Percentiles rank a stretch among this genome's conserved stretches.
phyloP scores from a whole-genome alignment of 495 filamentous ascomycete species.

The Penicillium bialowiezense region DNA sequence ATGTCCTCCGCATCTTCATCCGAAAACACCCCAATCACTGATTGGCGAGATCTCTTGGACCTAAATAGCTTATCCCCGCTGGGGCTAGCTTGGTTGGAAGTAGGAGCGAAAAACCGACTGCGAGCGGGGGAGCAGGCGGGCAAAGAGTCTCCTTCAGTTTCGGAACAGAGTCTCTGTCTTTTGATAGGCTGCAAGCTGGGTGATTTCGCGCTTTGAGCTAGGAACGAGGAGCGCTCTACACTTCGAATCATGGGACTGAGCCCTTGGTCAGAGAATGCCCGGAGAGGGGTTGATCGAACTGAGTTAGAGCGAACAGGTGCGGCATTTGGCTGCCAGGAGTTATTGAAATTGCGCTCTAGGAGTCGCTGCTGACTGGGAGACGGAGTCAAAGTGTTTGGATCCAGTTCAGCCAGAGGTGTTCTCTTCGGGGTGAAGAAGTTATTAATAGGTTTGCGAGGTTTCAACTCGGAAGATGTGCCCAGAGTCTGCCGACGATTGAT shows the following conservation, averaged over 20 bases:
- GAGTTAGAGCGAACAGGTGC: constrained; percentile 30
- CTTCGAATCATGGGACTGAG: constrained; percentile 37
- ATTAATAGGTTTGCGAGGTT: constrained; percentile 64
- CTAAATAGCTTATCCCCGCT: constrained; percentile 44
- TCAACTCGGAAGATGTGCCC: constrained; percentile 53
- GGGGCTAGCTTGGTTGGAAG: constrained; percentile 45
- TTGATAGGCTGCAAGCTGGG: constrained; percentile 54
- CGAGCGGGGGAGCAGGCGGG: constrained; percentile 33
- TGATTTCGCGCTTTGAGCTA: constrained; percentile 40
- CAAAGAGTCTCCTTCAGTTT: constrained; percentile 42
- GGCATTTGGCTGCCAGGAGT: constrained; percentile 51
- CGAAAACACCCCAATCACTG: constrained; percentile 58
- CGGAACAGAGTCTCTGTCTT: constrained; percentile 60
- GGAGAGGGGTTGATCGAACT: constrained; percentile 38
- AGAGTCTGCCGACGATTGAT: constrained; percentile 40
- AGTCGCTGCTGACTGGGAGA: constrained; percentile 65
- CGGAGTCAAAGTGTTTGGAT: constrained; percentile 77
- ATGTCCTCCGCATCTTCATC: constrained; percentile 66
- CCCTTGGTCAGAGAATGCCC: constrained; percentile 33
- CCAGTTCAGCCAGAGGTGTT: constrained; percentile 79
- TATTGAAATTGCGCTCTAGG: constrained; percentile 50
- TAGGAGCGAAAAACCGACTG: constrained; percentile 58
- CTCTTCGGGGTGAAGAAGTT: constrained; percentile 75
- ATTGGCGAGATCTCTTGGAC: constrained; percentile 47
- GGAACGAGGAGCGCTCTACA: constrained; percentile 45